Conservation (phyloP, 1,139 yeast species). For the Hansenula lynferdii region DNA sequence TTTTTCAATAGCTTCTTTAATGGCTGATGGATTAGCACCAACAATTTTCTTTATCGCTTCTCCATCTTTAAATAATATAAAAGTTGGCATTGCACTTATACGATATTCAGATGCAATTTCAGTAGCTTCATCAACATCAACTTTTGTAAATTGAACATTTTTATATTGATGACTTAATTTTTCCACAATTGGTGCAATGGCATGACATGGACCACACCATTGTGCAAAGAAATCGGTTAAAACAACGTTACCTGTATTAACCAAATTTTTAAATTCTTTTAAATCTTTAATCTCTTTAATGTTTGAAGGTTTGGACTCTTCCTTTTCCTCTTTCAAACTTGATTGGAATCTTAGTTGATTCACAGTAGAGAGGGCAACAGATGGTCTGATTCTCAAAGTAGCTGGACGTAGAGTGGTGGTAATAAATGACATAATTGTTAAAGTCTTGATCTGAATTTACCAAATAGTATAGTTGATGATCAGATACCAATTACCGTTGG, state of each 20-base stretch:
- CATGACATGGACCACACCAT: slow-evolving; percentile 95
- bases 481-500: no score
- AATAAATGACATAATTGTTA: slow-evolving; percentile 3
- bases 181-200: slow-evolving; percentile 74
- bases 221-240: slow-evolving; percentile 83
- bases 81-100: slow-evolving; percentile 86
- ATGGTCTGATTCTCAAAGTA: slow-evolving; percentile 4
- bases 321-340: no score
- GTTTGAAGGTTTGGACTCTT: slow-evolving; percentile 10
- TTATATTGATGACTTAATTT: slow-evolving; percentile 46
- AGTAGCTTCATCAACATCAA: slow-evolving; percentile 70
- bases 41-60: slow-evolving; percentile 56
- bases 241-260: slow-evolving; percentile 49
- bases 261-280: slow-evolving; percentile 43
- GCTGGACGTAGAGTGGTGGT: slow-evolving; percentile 4
- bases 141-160: slow-evolving; percentile 65
- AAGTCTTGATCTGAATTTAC: no score
- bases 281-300: slow-evolving; percentile 28
- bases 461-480: no score
- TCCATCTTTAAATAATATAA: slow-evolving; percentile 68
- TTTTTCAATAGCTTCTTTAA: slow-evolving; percentile 34
- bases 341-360: background rate
- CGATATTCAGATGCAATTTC: slow-evolving; percentile 68
- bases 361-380: background rate
- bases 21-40: slow-evolving; percentile 68